Conservation (phyloP, 2,329 filamentous ascomycete species). For the Cercospora nicotianae region DNA sequence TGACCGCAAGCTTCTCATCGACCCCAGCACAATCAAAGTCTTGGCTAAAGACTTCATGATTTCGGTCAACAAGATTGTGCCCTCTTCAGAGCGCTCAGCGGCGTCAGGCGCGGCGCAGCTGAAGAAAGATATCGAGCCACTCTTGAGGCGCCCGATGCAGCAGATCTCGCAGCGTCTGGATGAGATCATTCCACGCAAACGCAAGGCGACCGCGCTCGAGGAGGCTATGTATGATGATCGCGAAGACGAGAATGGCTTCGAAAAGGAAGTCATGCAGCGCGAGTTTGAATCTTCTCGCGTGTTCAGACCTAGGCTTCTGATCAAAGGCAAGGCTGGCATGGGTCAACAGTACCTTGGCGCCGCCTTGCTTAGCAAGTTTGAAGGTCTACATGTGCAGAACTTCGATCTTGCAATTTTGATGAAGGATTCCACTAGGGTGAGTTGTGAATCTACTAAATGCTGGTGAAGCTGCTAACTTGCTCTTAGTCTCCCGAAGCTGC, state of each 20-base stretch:
- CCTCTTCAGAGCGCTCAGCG: slow-evolving; percentile 87
- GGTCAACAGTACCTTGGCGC: slow-evolving; percentile 86
- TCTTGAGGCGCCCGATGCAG: slow-evolving; percentile 71
- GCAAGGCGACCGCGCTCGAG: slow-evolving; percentile 83
- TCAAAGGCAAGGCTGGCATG: slow-evolving; percentile 83
- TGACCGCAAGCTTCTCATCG: slow-evolving; percentile 83
- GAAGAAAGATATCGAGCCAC: slow-evolving; percentile 74
- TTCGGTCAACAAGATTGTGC: slow-evolving; percentile 92
- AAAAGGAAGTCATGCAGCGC: slow-evolving; percentile 71
- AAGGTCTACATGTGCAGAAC: slow-evolving; percentile 90
- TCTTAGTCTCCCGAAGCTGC: slow-evolving; percentile 72
- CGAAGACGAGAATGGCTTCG: slow-evolving; percentile 79
- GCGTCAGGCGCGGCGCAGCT: slow-evolving; percentile 81
- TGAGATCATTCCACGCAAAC: slow-evolving; percentile 76
- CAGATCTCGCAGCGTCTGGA: slow-evolving; percentile 66
- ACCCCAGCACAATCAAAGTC: slow-evolving; percentile 79
- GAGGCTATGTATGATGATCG: slow-evolving; percentile 92
- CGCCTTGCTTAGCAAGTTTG: slow-evolving; percentile 84
- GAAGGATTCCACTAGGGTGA: slow-evolving; percentile 71
- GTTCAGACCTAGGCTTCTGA: slow-evolving; percentile 82
- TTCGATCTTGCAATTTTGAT: slow-evolving; percentile 88
- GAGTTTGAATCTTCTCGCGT: slow-evolving; percentile 80
- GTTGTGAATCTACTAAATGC: slow-evolving; percentile 38
- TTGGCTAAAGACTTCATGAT: slow-evolving; percentile 96
- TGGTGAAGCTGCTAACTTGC: slow-evolving; percentile 16